phyloP scores from a whole-genome alignment of 2,329 filamentous ascomycete genomes.

The Lasiodiplodia gonubiensis region DNA sequence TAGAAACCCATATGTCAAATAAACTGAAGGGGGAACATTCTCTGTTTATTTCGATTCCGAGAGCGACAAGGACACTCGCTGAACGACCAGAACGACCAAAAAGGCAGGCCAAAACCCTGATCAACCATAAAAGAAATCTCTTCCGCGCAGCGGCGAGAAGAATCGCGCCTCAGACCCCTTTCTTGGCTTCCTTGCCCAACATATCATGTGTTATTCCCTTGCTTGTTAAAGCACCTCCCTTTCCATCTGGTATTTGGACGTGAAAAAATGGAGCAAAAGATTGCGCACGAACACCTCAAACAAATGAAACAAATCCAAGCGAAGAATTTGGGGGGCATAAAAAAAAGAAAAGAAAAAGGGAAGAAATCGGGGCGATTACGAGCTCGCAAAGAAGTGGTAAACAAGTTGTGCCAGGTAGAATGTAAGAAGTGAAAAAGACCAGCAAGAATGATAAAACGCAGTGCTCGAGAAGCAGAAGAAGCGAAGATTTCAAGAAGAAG shows the following conservation, averaged over 20 bases:
- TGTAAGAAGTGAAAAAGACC: conserved; percentile 15
- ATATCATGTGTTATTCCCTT: conserved; percentile 23
- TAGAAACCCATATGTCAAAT: conserved; percentile 12
- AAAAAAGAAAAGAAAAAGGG: conserved; percentile 20
- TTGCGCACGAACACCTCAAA: conserved; percentile 13
- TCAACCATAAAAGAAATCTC: conserved; percentile 25
- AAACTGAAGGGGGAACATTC: conserved; percentile 15
- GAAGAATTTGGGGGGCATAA: conserved; percentile 22
- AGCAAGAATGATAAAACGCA: conserved; percentile 20
- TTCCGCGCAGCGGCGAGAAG: conserved; percentile 27
- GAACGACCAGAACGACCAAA: conserved; percentile 25
- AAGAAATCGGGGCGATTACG: conserved; percentile 9
- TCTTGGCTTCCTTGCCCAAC: conserved; percentile 25
- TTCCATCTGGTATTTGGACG: conserved; percentile 26
- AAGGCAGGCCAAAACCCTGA: conserved; percentile 14
- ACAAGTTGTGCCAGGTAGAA: conserved; percentile 2
- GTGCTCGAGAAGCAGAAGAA: conserved; percentile 20
- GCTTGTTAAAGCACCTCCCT: conserved; percentile 21
- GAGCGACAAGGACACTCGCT: conserved; percentile 23
- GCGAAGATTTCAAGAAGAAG: conserved; percentile 8
- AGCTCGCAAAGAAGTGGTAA: conserved; percentile 16
- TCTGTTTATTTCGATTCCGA: conserved; percentile 25
- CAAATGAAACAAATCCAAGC: conserved; percentile 25
- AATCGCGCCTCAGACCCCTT: conserved; percentile 22
- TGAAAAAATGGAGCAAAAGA: conserved; percentile 19